Base-by-base conservation (phyloP, 1,139 yeast species). In the Magnusiomyces tetraspermus region DNA sequence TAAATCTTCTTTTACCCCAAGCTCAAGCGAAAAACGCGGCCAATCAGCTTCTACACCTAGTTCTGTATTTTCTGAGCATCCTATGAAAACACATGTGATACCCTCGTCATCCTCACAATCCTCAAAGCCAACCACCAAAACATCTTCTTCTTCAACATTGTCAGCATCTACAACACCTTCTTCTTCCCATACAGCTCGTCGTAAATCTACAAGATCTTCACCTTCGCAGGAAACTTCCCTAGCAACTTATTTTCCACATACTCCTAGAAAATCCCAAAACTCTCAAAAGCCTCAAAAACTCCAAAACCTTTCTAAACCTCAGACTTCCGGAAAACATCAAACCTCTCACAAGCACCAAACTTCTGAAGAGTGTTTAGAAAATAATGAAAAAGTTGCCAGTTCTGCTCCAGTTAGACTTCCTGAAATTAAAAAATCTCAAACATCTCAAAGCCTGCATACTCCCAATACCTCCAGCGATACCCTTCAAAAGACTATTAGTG, bases 211-310 rank as follows among this genome's bases (percentile, higher is more conserved):
- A 10, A 22, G 42, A 10, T 21, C 42, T 24, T 49, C 36, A 49
- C 24, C 55, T 40, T 46, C 46, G 36, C 46, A 56, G 46, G 53
- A 54, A 17, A 78, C 80, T 0, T 77, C 85, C 0, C 78, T 83
- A 1, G 87, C 87, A 0, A 80, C 85, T 0, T 82, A 82, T 61
- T 76, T 80, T 53, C 87, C 87, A 1, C 87, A 82, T 62, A 76
- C 71, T 61, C 62, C 74, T 19, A 50, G 49, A 38, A 53, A 51
- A 19, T 54, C 52, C 26, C 51, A 53, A 22, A 49, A 15, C 17
- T 33, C 17, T 44, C n/a, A n/a, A n/a, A n/a, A n/a, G n/a, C n/a
- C n/a, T n/a, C n/a, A n/a, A n/a, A n/a, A n/a, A n/a, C n/a, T n/a
- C n/a, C n/a, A n/a, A n/a, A n/a, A n/a, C 30, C 47, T 24, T 36